phyloP scores from a whole-genome alignment of 1,284 basidiomycete genomes.

The Boletellus dicymbophilus region DNA sequence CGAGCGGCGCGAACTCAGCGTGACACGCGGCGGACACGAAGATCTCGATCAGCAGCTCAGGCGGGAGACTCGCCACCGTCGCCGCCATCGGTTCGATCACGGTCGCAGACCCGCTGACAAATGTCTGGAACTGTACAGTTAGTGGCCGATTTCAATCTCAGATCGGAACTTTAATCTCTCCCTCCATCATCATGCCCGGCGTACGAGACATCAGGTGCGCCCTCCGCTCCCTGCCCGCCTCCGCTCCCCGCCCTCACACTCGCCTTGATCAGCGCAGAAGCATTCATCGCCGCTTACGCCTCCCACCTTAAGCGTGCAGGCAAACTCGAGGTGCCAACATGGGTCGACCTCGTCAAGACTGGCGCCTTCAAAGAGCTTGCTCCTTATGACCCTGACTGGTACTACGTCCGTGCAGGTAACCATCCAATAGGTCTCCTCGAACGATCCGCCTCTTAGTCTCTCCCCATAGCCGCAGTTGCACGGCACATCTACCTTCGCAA shows the following conservation, averaged over 20 bases:
- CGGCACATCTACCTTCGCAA: constrained; percentile 99
- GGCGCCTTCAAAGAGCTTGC: constrained; percentile 98
- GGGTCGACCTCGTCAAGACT: constrained; percentile 99
- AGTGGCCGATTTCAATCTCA: constrained; percentile 38
- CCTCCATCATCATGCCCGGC: constrained; percentile 78
- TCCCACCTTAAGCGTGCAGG: constrained; percentile 95
- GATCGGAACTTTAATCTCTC: constrained; percentile 38
- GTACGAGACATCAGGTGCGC: constrained; percentile 89
- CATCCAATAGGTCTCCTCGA: constrained; percentile 28
- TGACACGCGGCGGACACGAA: constrained; percentile 48
- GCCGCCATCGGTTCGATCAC: not conserved
- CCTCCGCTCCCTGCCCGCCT: not conserved
- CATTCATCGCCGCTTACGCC: constrained; percentile 90
- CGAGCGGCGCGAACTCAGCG: constrained; percentile 44
- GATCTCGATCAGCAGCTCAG: constrained; percentile 65
- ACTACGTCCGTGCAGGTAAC: constrained; percentile 94
- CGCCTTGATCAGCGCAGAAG: constrained; percentile 72
- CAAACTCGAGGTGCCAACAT: constrained; percentile 98
- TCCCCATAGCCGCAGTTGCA: constrained; percentile 82
- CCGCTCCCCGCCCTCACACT: not conserved
- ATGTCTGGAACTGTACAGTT: constrained; percentile 48
- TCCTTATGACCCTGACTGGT: constrained; percentile 99
- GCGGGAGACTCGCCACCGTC: constrained; percentile 42
- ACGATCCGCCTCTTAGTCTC: not conserved
- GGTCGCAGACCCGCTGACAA: constrained; percentile 36